Conservation (phyloP, 108 stramenopile species). For the Cafeteria roenbergensis region DNA sequence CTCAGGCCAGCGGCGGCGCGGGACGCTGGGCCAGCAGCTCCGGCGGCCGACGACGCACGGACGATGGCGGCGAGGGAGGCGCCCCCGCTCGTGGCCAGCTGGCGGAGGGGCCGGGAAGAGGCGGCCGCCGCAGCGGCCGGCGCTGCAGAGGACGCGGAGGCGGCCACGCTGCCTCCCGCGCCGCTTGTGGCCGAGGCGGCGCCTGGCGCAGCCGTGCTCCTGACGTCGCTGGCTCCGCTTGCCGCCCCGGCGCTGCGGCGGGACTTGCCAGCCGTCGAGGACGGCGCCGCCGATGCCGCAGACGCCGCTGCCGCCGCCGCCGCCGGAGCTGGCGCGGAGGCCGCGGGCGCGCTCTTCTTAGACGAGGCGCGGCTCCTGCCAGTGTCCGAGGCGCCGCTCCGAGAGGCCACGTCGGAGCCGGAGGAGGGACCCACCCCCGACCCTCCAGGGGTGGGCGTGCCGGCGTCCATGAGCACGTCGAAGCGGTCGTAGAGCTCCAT, state of each 20-base stretch:
- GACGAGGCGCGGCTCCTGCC: too few species aligned
- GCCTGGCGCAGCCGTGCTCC: conserved; percentile 19
- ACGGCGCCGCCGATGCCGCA: background rate
- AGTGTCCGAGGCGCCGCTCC: too few species aligned
- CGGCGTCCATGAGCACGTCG: conserved; percentile 11
- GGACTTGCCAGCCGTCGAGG: conserved; percentile 1
- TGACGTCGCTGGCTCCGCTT: conserved; percentile 29
- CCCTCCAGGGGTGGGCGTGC: too few species aligned
- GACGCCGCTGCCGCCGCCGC: conserved; percentile 42
- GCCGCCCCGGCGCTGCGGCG: conserved; percentile 21
- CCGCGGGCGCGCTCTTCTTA: conserved; percentile 3
- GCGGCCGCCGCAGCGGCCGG: conserved; percentile 42
- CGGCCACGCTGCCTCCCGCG: conserved; percentile 28
- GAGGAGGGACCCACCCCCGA: too few species aligned
- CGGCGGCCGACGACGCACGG: too few species aligned
- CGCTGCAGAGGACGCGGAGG: conserved; percentile 56
- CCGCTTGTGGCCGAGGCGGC: conserved; percentile 31
- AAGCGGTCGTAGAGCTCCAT: conserved; percentile 57
- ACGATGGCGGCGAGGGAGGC: too few species aligned
- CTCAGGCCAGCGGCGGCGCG: too few species aligned
- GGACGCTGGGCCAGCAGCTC: too few species aligned
- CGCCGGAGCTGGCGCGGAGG: conserved; percentile 12
- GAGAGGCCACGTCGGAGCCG: too few species aligned
- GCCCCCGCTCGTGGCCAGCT: too few species aligned
- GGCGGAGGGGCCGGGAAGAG: too few species aligned